Base-by-base conservation (phyloP, 2,329 filamentous ascomycete genomes). In the Colletotrichum karsti region DNA sequence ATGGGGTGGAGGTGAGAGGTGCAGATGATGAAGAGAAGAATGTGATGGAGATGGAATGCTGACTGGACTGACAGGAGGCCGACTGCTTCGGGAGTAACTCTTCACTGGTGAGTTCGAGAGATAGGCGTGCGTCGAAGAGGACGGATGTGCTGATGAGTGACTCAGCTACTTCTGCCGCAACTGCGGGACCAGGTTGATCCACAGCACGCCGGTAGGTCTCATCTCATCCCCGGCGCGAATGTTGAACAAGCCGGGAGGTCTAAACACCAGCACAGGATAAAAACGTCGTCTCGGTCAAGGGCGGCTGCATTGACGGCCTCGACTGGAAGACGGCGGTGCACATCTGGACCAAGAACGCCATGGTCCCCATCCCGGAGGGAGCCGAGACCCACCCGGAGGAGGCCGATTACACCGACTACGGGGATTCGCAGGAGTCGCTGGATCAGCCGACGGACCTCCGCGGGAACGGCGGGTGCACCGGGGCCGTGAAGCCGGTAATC, bases 351-450 rank as follows among this genome's bases (percentile, higher is more conserved):
- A 88, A 88, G 73, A 85, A 84, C 44, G 90, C 90, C 71, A 90
- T 93, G 83, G 84, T 92, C 18, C 87, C 90, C 35, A 92, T 93
- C 70, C 90, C 91, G 3, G 89, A 91, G 72, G 87, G 88, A 9
- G 85, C 84, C 28, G 88, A 91, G 78, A 77, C 80, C 6, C 85
- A 87, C 75, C 83, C 85, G 13, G 88, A 87, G 65, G 85, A 87
- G 63, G 87, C 87, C 3, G 77, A 73, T 6, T 76, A 74, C 42
- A 81, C 79, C 12, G 80, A 81, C 12, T 87, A 85, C 67, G 77
- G 82, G 42, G 72, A 73, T 15, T 76, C 76, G 7, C 83, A 86
- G 72, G 84, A 85, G 70, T 70, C 75, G 13, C 78, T 87, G 5
- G 85, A 87, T 68, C 83, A 87, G 70, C 84, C 85, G 8, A 70